Evolutionary conservation across 768 basidiomycete species (phyloP).

Genomic region (Gymnopilus junonius): DNA sequence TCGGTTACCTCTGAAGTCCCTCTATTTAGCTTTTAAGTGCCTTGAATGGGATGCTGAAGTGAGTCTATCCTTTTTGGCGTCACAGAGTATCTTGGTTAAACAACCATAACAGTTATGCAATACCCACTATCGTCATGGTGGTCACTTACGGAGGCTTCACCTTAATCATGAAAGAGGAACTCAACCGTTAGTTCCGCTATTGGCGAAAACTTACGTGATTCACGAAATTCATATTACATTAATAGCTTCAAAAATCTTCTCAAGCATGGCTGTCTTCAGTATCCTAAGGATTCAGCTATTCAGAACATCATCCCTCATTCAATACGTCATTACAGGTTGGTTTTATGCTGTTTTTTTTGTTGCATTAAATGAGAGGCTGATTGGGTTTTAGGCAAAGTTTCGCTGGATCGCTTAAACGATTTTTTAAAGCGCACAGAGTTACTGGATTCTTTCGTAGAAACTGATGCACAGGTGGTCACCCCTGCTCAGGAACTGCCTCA

Average conservation of each 20-base stretch:
- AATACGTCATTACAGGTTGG: neutral
- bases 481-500: neutral
- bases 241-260: constrained; percentile 7
- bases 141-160: neutral
- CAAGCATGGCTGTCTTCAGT: constrained; percentile 2
- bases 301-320: neutral
- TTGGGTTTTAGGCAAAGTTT: neutral
- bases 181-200: neutral
- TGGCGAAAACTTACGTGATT: neutral
- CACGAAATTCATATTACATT: neutral
- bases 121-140: neutral
- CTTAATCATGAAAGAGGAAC: neutral
- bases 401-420: constrained; percentile 8
- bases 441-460: constrained; percentile 24
- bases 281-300: neutral
- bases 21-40: neutral
- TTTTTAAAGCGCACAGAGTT: constrained; percentile 3
- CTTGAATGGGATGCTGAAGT: too few relatives aligned
- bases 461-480: neutral
- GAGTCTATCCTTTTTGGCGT: neutral
- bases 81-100: neutral
- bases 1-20: neutral
- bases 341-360: neutral
- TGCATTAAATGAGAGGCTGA: neutral
- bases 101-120: neutral